A percentile compares a stretch with the other conserved stretches of the same genome.
phyloP scores from a whole-genome alignment of 129 eudicot genomes.

The Kitagawia praeruptora region DNA sequence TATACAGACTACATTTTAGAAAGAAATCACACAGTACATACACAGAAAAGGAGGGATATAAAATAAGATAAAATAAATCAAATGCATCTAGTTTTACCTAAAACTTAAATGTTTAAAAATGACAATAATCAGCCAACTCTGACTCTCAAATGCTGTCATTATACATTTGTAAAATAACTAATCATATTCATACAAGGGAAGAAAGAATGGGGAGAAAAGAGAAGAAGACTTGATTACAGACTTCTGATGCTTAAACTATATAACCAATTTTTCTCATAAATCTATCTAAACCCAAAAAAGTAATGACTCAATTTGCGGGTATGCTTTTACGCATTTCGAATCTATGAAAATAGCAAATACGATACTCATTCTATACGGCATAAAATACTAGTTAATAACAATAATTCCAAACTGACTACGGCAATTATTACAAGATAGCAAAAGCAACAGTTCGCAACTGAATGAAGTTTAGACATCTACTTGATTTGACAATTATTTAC shows the following conservation, averaged over 20 bases:
- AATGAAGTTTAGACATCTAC: neutral
- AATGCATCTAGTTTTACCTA: neutral
- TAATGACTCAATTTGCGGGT: neutral
- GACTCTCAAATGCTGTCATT: neutral
- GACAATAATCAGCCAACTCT: neutral
- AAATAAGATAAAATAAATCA: neutral
- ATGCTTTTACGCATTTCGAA: neutral
- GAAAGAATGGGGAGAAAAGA: neutral
- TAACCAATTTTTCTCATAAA: neutral
- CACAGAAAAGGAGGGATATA: neutral
- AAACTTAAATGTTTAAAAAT: neutral
- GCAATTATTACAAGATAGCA: neutral
- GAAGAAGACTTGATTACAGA: neutral
- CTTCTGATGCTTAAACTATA: neutral
- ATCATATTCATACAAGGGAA: neutral
- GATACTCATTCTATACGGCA: neutral
- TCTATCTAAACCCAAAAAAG: neutral
- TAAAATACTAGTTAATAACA: neutral
- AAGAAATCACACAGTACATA: constrained; percentile 2
- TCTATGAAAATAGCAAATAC: no score
- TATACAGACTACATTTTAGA: neutral
- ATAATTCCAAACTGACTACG: neutral
- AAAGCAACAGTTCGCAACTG: neutral
- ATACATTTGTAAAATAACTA: no score
- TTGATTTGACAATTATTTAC: neutral